Evolutionary conservation across 2,329 filamentous ascomycete species (phyloP).

Genomic region (Monascus ruber): DNA sequence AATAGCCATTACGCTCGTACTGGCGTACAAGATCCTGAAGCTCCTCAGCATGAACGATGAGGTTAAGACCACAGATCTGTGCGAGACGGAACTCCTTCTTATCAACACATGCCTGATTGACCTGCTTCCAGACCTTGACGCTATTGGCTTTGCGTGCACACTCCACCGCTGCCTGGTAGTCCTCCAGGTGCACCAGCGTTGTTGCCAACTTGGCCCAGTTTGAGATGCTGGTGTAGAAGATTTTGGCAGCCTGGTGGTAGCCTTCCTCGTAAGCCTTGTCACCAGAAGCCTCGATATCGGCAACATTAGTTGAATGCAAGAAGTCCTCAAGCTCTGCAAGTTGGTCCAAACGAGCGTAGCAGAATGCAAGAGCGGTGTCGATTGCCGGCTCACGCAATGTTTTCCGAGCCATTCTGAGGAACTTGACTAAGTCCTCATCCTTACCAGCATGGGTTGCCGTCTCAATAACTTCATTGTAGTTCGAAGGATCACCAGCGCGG

Average conservation of each 20-base stretch:
- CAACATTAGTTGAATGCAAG: constrained; percentile 82
- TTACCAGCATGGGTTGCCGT: constrained; percentile 91
- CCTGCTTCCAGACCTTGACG: constrained; percentile 98
- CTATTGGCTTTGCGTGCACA: constrained; percentile 98
- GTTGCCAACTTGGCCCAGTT: constrained; percentile 99
- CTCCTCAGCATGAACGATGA: constrained; percentile 96
- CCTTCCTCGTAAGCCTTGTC: constrained; percentile 97
- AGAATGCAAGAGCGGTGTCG: constrained; percentile 88
- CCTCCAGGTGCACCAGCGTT: constrained; percentile 88
- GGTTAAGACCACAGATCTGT: constrained; percentile 95
- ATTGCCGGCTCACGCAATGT: constrained; percentile 86
- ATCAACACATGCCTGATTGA: constrained; percentile 86
- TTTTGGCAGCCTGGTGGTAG: constrained; percentile 91
- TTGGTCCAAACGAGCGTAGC: constrained; percentile 83
- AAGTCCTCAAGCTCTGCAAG: constrained; percentile 93
- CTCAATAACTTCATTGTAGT: constrained; percentile 93
- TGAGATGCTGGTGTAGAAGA: constrained; percentile 95
- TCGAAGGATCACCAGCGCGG: constrained; percentile 81
- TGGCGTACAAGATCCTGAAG: constrained; percentile 85
- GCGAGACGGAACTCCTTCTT: constrained; percentile 99
- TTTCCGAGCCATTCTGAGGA: constrained; percentile 92
- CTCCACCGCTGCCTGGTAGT: constrained; percentile 96
- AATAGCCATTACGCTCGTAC: constrained; percentile 95
- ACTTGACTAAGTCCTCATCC: constrained; percentile 95
- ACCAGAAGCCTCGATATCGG: constrained; percentile 90